A percentile compares a stretch with the other conserved stretches of the same genome.
phyloP scores from a whole-genome alignment of 352 stramenopile genomes.

The Pythium brachiatum region DNA sequence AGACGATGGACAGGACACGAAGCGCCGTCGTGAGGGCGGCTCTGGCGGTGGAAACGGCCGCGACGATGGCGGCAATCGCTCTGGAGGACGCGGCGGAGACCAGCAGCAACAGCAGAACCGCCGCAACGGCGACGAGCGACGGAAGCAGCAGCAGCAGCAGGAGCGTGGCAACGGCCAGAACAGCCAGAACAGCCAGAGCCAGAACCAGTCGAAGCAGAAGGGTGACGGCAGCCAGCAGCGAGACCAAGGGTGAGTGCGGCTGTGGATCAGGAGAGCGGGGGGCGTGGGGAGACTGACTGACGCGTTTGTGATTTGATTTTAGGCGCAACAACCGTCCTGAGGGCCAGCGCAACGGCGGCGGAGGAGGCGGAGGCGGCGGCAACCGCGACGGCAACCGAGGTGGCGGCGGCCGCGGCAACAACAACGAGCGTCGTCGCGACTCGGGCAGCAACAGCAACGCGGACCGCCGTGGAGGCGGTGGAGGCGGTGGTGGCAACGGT shows the following conservation, averaged over 20 bases:
- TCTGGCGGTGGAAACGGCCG: constrained; percentile 16
- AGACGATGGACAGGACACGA: constrained; percentile 33
- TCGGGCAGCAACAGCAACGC: constrained; percentile 19
- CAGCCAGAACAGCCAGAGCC: constrained; percentile 6
- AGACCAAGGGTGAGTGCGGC: constrained; percentile 47
- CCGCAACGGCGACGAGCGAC: constrained; percentile 45
- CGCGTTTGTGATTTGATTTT: constrained; percentile 1
- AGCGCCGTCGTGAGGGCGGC: constrained; percentile 46
- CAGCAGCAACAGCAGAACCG: constrained; percentile 27
- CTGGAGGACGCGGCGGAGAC: constrained; percentile 4
- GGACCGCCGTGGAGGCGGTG: constrained; percentile 4
- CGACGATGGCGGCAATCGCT: constrained; percentile 12
- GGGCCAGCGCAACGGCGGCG: constrained; percentile 5
- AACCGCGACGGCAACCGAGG: constrained; percentile 7
- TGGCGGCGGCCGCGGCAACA: constrained; percentile 24
- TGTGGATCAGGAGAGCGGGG: neutral
- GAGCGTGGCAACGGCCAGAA: constrained; percentile 9
- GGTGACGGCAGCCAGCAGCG: constrained; percentile 36
- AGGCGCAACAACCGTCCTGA: constrained; percentile 44
- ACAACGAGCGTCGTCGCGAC: constrained; percentile 25
- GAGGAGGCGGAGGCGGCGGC: constrained; percentile 1
- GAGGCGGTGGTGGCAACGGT: constrained; percentile 3
- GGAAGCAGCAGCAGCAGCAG: constrained; percentile 39
- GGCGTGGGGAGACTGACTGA: neutral
- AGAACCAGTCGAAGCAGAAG: constrained; percentile 31